Conservation (phyloP, 1,284 basidiomycete species). For the Mycosarcoma mackinlayi region DNA sequence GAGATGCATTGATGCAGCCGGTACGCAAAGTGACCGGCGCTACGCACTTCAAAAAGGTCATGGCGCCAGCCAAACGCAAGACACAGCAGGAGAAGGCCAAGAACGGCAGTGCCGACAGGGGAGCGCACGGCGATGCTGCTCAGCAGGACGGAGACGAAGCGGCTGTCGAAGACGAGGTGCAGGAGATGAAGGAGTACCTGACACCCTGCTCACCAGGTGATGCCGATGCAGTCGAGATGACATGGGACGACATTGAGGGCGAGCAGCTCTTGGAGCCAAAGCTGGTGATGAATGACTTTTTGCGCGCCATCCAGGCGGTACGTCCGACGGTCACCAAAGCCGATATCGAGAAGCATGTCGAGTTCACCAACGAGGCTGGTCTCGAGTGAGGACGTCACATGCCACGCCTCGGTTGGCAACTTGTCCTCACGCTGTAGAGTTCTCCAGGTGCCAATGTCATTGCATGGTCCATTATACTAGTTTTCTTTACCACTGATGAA, state of each 20-base stretch:
- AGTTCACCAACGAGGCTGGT: conserved; percentile 85
- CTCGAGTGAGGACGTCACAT: conserved; percentile 44
- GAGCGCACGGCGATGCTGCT: conserved; percentile 39
- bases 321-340: conserved; percentile 88
- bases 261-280: conserved; percentile 79
- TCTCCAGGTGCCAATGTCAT: too few relatives aligned
- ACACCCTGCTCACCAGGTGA: conserved; percentile 97
- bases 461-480: too few relatives aligned
- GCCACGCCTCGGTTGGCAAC: not conserved
- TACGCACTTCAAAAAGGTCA: conserved; percentile 86
- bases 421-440: too few relatives aligned
- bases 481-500: too few relatives aligned
- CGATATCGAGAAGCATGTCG: conserved; percentile 86
- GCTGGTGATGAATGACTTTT: conserved; percentile 76
- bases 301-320: conserved; percentile 83
- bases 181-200: conserved; percentile 72
- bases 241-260: conserved; percentile 91
- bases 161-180: conserved; percentile 65
- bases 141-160: conserved; percentile 34
- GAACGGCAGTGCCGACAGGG: conserved; percentile 44
- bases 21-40: conserved; percentile 95
- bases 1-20: conserved; percentile 98
- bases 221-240: conserved; percentile 83
- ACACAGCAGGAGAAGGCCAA: conserved; percentile 38
- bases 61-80: conserved; percentile 59